Percentiles rank a stretch among this genome's conserved stretches.
Evolutionary conservation across 352 stramenopile species (phyloP).

Genomic region (Phytophthora palmivora): DNA sequence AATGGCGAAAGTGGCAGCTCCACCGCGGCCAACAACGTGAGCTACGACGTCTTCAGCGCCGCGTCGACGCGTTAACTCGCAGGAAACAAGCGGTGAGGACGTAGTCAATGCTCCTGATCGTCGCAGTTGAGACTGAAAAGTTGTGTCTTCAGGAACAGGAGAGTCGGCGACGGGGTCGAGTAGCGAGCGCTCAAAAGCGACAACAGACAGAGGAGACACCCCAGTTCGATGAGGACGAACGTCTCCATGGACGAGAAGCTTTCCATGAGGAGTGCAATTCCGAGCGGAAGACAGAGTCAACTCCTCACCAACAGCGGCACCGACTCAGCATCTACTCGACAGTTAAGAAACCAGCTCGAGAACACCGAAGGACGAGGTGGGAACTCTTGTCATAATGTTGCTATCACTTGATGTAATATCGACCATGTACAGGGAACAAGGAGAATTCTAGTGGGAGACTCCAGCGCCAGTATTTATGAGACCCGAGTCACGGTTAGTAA

Average conservation of each 20-base stretch:
- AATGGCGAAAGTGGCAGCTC: constrained; percentile 48
- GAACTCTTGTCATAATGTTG: constrained; percentile 5
- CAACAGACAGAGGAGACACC: constrained; percentile 9
- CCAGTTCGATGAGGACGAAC: neutral
- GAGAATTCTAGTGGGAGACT: constrained; percentile 2
- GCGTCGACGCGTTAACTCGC: constrained; percentile 35
- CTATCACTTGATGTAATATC: constrained; percentile 8
- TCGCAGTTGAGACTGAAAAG: neutral
- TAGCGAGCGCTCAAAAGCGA: constrained; percentile 24
- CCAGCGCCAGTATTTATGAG: constrained; percentile 10
- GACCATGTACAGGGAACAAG: constrained; percentile 14
- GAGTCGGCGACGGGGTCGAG: constrained; percentile 12
- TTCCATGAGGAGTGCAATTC: neutral
- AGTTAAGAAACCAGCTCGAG: constrained; percentile 33
- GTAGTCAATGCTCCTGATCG: neutral
- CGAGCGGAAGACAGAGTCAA: neutral
- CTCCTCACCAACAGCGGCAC: constrained; percentile 25
- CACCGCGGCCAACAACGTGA: constrained; percentile 50
- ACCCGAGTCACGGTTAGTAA: constrained; percentile 1
- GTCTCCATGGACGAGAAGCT: too few species aligned
- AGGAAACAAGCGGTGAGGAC: constrained; percentile 31
- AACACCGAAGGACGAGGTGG: constrained; percentile 20
- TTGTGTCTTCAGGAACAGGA: constrained; percentile 31
- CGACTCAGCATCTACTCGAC: constrained; percentile 52
- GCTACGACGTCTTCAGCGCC: constrained; percentile 41